These are phyloP conservation scores for Papiliotrema nemorosa DNA, from an alignment of 1,284 basidiomycete genomes.

Conservation along the genomic window DNA sequence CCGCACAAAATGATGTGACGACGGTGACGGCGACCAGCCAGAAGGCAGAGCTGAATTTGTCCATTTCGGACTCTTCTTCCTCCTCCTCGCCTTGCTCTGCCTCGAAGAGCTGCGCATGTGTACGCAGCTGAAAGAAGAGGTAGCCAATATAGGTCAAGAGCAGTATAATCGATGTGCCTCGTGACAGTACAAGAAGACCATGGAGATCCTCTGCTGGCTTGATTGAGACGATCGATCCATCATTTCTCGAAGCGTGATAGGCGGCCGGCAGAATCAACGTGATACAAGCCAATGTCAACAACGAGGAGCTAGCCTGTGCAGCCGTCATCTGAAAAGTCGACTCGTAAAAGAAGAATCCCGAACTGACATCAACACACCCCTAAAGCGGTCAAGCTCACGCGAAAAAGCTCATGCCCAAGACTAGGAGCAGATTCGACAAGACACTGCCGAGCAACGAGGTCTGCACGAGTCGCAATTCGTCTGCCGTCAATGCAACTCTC, in stretches of 20 bases:
- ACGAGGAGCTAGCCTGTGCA: constrained; percentile 71
- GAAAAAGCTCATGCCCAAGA: constrained; percentile 82
- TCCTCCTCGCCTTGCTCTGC: constrained; percentile 52
- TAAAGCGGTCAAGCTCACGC: constrained; percentile 53
- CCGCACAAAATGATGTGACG: constrained; percentile 80
- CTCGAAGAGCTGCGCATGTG: constrained; percentile 55
- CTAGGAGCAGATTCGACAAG: constrained; percentile 81
- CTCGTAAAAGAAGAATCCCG: constrained; percentile 62
- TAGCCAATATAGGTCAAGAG: constrained; percentile 78
- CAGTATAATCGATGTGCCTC: constrained; percentile 78
- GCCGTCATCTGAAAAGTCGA: constrained; percentile 75
- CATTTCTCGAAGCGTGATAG: constrained; percentile 52
- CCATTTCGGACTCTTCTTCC: constrained; percentile 64
- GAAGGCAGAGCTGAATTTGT: constrained; percentile 59
- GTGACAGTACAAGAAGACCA: constrained; percentile 72
- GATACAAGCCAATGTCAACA: constrained; percentile 85
- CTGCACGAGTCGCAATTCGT: constrained; percentile 78
- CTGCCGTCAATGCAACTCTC: constrained; percentile 45
- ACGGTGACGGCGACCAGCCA: constrained; percentile 63
- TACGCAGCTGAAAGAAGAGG: constrained; percentile 58
- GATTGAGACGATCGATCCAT: constrained; percentile 13
- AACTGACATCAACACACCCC: constrained; percentile 15
- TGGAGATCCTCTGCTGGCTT: constrained; percentile 32
- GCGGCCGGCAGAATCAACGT: constrained; percentile 90
- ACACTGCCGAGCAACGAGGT: constrained; percentile 64